phyloP scores from a whole-genome alignment of 192 early-diverging fungal species.

The Gigaspora rosea region DNA sequence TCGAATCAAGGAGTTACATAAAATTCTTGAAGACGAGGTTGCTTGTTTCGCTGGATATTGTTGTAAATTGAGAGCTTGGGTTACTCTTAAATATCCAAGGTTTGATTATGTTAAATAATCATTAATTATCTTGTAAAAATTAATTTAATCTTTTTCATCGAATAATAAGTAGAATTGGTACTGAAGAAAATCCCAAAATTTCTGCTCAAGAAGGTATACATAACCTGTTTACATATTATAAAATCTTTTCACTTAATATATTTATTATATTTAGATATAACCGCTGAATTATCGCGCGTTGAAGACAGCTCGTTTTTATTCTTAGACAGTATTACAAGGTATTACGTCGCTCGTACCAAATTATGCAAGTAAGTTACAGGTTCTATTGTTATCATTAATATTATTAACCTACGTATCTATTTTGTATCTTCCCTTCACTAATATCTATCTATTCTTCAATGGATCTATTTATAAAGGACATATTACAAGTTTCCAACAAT shows the following conservation, averaged over 20 bases:
- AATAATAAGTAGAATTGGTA: background rate
- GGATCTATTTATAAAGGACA: background rate
- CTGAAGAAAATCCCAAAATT: background rate
- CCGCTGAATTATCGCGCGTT: constrained; percentile 1
- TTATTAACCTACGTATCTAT: background rate
- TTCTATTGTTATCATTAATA: background rate
- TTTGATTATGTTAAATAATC: background rate
- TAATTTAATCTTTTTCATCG: too few relatives aligned
- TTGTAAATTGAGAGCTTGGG: background rate
- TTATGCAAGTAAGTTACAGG: background rate
- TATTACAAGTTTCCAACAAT: background rate
- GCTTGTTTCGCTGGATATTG: background rate
- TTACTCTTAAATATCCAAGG: background rate
- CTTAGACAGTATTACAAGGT: background rate
- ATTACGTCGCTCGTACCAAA: background rate
- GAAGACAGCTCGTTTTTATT: background rate
- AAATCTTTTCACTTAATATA: background rate
- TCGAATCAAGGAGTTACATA: background rate
- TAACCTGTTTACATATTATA: too few relatives aligned
- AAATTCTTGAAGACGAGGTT: background rate
- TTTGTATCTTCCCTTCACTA: background rate
- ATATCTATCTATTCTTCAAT: background rate
- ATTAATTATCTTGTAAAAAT: too few relatives aligned
- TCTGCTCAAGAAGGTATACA: background rate
- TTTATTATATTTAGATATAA: background rate